Percentiles rank a stretch among this genome's conserved stretches.
phyloP scores from a whole-genome alignment of 768 basidiomycete species.

The Suillus discolor region DNA sequence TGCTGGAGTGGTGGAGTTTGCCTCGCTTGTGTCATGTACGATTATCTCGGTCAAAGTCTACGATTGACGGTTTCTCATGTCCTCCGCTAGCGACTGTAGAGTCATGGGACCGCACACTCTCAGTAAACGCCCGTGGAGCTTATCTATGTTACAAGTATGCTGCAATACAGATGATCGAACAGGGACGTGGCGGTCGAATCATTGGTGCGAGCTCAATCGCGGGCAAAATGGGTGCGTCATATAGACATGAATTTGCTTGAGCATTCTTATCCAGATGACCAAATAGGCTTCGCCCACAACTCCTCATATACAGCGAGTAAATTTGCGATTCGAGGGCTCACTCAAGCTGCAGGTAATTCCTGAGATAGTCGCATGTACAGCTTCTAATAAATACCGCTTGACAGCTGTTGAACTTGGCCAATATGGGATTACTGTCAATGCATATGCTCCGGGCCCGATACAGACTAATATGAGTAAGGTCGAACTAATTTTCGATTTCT shows the following conservation, averaged over 20 bases:
- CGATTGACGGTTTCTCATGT: neutral
- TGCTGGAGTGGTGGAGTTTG: slow-evolving; percentile 17
- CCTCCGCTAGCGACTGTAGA: slow-evolving; percentile 33
- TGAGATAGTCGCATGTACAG: neutral
- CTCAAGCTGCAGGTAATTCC: slow-evolving; percentile 39
- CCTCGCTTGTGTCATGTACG: slow-evolving; percentile 16
- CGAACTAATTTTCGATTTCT: too few relatives aligned
- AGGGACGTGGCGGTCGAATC: slow-evolving; percentile 55
- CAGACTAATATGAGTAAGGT: slow-evolving; percentile 33
- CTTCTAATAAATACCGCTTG: neutral
- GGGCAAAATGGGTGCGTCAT: slow-evolving; percentile 15
- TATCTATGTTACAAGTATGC: slow-evolving; percentile 70
- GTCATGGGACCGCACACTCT: slow-evolving; percentile 44
- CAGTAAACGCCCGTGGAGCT: slow-evolving; percentile 57
- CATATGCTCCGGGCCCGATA: slow-evolving; percentile 41
- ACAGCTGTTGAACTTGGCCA: slow-evolving; percentile 33
- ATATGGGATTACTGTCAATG: slow-evolving; percentile 41
- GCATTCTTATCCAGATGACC: neutral
- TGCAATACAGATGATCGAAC: slow-evolving; percentile 58
- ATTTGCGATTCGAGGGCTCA: slow-evolving; percentile 44
- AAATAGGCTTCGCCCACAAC: slow-evolving; percentile 7
- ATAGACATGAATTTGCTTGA: neutral
- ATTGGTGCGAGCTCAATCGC: slow-evolving; percentile 40
- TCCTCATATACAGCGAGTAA: slow-evolving; percentile 40
- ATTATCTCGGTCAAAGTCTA: neutral